Evolutionary conservation across 2,329 filamentous ascomycete genomes (phyloP).

Genomic region (Trichophaea hybrida): DNA sequence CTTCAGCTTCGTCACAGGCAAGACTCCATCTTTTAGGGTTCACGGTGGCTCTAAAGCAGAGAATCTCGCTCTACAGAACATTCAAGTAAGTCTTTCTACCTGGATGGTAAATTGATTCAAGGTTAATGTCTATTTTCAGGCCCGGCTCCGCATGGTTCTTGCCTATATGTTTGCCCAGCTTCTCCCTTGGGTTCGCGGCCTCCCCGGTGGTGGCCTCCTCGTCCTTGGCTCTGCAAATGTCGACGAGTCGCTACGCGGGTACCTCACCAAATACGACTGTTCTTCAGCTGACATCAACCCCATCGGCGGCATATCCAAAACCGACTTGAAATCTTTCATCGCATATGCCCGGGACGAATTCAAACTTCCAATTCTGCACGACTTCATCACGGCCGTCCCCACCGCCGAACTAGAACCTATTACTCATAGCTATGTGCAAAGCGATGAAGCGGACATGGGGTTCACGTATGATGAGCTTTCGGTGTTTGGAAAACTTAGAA

Average conservation of each 20-base stretch:
- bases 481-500: conserved; percentile 34
- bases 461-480: conserved; percentile 40
- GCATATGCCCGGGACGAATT: conserved; percentile 47
- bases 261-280: conserved; percentile 59
- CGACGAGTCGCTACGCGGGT: conserved; percentile 39
- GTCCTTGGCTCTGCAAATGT: conserved; percentile 57
- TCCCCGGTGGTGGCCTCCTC: conserved; percentile 45
- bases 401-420: conserved; percentile 44
- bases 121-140: conserved; percentile 27
- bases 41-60: conserved; percentile 48
- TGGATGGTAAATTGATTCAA: conserved; percentile 4
- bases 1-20: conserved; percentile 40
- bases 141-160: conserved; percentile 50
- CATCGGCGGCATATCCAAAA: conserved; percentile 48
- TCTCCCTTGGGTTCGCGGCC: conserved; percentile 44
- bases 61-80: conserved; percentile 53
- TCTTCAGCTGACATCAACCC: conserved; percentile 46
- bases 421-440: conserved; percentile 34
- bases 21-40: conserved; percentile 34
- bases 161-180: conserved; percentile 51
- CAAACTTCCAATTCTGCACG: conserved; percentile 47
- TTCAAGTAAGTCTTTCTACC: conserved; percentile 35
- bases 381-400: conserved; percentile 50
- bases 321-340: conserved; percentile 58
- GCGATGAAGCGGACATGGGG: conserved; percentile 40